These are phyloP conservation scores for Zoysia matrella DNA, from an alignment of 202 grass and related monocot genomes.

Conservation along the genomic window DNA sequence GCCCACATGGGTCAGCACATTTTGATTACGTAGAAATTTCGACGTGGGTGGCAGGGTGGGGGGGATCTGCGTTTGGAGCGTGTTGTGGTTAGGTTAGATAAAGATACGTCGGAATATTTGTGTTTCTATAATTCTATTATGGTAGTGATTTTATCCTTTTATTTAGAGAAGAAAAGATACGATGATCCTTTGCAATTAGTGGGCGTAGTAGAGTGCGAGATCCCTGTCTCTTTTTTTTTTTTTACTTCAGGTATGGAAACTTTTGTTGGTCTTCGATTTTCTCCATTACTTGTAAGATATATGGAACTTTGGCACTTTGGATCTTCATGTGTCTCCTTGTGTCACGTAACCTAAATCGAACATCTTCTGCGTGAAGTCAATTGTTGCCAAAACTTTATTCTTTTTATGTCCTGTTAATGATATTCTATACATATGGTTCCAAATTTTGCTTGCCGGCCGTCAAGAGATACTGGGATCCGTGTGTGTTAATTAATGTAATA, in stretches of 20 bases:
- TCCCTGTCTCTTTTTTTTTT: neutral
- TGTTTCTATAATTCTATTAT: neutral
- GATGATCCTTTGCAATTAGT: neutral
- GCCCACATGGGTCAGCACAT: neutral
- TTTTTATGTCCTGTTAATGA: neutral
- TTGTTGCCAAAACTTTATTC: neutral
- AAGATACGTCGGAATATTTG: neutral
- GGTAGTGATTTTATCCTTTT: neutral
- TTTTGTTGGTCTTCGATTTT: neutral
- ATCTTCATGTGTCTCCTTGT: neutral
- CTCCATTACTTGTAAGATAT: no score
- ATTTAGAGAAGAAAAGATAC: neutral
- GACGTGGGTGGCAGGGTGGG: neutral
- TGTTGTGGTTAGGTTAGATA: neutral
- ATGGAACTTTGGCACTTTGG: no score
- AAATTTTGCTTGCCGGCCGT: neutral
- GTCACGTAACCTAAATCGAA: neutral
- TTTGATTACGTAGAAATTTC: neutral
- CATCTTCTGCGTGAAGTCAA: neutral
- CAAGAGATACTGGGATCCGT: neutral
- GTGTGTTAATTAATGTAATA: no score
- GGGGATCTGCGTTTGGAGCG: neutral
- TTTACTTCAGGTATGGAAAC: neutral
- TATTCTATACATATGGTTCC: neutral
- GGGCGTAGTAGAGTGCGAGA: neutral